A percentile compares a stretch with the other conserved stretches of the same genome.
These are phyloP conservation scores for Magnaporthiopsis incrustans DNA, from an alignment of 2,329 filamentous ascomycete species.

Conservation along the genomic window DNA sequence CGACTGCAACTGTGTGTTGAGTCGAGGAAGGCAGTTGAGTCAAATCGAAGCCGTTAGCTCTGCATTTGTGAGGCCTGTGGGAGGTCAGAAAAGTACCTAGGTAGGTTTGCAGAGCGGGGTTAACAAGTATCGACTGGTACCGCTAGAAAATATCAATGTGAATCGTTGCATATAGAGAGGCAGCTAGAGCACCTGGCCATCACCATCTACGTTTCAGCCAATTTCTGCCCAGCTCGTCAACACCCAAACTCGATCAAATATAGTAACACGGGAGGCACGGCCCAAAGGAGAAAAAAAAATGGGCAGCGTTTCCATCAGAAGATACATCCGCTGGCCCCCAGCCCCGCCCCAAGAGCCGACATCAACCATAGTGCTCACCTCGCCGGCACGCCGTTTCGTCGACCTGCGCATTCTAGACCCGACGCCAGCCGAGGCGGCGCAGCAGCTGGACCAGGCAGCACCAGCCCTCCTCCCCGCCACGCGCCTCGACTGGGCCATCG, in stretches of 20 bases:
- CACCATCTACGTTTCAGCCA: no score
- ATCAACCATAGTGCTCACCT: slow-evolving; percentile 56
- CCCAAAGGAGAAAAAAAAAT: slow-evolving; percentile 12
- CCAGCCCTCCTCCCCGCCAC: neutral
- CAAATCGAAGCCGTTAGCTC: neutral
- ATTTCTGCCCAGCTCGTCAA: neutral
- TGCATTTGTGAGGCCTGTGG: no score
- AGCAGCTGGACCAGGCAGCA: neutral
- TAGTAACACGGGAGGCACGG: neutral
- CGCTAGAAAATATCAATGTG: neutral
- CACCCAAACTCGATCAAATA: neutral
- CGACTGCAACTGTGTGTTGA: neutral
- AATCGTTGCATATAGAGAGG: neutral
- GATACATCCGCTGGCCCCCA: slow-evolving; percentile 51
- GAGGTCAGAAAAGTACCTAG: neutral
- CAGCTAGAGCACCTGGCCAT: no score
- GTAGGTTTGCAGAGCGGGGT: neutral
- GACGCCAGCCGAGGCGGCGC: slow-evolving; percentile 2
- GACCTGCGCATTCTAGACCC: slow-evolving; percentile 47
- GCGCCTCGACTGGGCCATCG: slow-evolving; percentile 58
- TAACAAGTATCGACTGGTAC: neutral
- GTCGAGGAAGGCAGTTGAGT: neutral
- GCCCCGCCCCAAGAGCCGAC: slow-evolving; percentile 49
- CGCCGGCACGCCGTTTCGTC: slow-evolving; percentile 47
- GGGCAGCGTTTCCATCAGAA: slow-evolving; percentile 47